These are phyloP conservation scores for Kluyveromyces dobzhanskii DNA, from an alignment of 805 yeast species.

Conservation along the genomic window DNA sequence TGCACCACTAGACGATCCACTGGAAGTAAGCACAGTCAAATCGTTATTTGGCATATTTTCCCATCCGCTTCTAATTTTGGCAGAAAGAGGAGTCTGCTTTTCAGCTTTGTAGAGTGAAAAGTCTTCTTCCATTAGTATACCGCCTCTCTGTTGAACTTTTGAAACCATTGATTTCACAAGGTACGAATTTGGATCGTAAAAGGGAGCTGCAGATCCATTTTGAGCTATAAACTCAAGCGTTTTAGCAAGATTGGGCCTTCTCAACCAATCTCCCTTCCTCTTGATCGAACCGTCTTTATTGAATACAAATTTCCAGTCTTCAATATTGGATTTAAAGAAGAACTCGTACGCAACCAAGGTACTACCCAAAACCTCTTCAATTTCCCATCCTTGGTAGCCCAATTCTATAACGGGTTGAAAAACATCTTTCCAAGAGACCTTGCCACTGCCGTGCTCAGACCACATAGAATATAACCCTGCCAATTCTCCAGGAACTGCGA, in stretches of 20 bases:
- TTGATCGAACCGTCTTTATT: slow-evolving; percentile 29
- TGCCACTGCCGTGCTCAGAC: slow-evolving; percentile 59
- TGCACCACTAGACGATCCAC: slow-evolving; percentile 78
- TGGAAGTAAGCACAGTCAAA: slow-evolving; percentile 45
- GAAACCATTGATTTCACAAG: slow-evolving; percentile 54
- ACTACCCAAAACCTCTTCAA: slow-evolving; percentile 36
- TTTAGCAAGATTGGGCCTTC: slow-evolving; percentile 52
- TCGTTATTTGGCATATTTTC: slow-evolving; percentile 30
- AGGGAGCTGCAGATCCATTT: slow-evolving; percentile 70
- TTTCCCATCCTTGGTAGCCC: slow-evolving; percentile 57
- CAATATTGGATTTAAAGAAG: slow-evolving; percentile 23
- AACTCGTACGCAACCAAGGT: slow-evolving; percentile 35
- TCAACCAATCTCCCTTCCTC: slow-evolving; percentile 50
- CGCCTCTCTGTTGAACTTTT: slow-evolving; percentile 48
- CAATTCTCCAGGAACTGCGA: slow-evolving; percentile 86
- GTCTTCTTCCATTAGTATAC: slow-evolving; percentile 59
- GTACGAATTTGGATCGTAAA: slow-evolving; percentile 77
- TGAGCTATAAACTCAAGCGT: slow-evolving; percentile 61
- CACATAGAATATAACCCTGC: slow-evolving; percentile 67
- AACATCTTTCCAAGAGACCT: slow-evolving; percentile 61
- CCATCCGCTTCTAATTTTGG: slow-evolving; percentile 20
- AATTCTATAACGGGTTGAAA: slow-evolving; percentile 66
- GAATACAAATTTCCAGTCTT: slow-evolving; percentile 52
- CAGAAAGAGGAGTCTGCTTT: slow-evolving; percentile 30
- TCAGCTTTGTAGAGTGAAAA: slow-evolving; percentile 52